Percentiles rank a stretch among this genome's conserved stretches.
Conservation (phyloP, 1,284 basidiomycete genomes). For the Puccinia coronata region DNA sequence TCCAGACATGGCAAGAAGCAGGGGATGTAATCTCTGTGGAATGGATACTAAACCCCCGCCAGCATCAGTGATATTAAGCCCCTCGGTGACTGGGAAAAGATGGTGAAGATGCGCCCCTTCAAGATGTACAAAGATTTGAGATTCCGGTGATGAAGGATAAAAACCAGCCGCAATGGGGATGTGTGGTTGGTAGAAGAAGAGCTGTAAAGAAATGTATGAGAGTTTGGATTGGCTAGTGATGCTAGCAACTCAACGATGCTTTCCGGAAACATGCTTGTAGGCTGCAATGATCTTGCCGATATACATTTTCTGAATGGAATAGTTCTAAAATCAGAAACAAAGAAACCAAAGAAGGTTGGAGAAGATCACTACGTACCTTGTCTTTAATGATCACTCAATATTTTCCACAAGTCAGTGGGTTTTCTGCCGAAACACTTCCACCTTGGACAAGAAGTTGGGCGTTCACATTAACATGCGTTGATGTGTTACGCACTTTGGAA, state of each 20-base stretch:
- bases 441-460: too few species aligned
- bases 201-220: background rate
- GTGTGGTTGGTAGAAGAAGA: background rate
- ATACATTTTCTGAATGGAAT: too few species aligned
- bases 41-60: background rate
- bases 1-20: background rate
- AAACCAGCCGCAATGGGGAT: background rate
- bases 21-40: background rate
- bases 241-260: too few species aligned
- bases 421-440: background rate
- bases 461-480: constrained; percentile 6
- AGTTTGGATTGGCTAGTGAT: background rate
- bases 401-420: constrained; percentile 6
- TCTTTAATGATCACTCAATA: background rate
- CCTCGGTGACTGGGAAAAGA: background rate
- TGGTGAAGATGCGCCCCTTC: background rate
- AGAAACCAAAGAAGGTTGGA: too few species aligned
- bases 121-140: background rate
- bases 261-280: too few species aligned
- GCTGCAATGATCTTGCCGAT: too few species aligned
- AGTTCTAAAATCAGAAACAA: too few species aligned
- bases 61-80: background rate
- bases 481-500: background rate
- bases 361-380: background rate
- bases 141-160: background rate